Conservation (phyloP, 352 stramenopile genomes). For the Blastocystis sp. region DNA sequence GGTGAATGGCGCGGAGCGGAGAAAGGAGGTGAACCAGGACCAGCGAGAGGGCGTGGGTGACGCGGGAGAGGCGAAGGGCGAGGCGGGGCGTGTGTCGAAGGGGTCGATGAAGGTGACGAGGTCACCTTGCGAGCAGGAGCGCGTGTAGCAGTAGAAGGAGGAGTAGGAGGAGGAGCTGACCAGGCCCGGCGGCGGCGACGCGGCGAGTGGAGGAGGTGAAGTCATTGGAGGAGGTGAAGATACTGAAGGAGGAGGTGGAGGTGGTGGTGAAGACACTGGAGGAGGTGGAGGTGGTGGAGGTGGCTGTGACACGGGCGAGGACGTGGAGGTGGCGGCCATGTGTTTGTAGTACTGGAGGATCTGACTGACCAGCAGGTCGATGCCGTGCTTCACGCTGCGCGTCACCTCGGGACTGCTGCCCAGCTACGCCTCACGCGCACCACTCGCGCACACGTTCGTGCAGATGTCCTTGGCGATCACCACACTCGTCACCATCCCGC, state of each 20-base stretch:
- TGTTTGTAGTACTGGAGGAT: slow-evolving; percentile 1
- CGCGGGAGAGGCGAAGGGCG: not conserved
- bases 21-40: not conserved
- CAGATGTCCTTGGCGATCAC: slow-evolving; percentile 35
- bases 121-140: slow-evolving; percentile 21
- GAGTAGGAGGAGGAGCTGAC: slow-evolving; percentile 2
- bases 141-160: slow-evolving; percentile 38
- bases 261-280: not conserved
- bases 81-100: not conserved
- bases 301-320: not conserved
- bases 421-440: not conserved
- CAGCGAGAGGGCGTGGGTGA: not conserved
- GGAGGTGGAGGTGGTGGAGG: no score
- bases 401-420: not conserved
- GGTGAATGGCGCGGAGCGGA: not conserved
- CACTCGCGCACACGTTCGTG: not conserved
- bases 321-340: not conserved
- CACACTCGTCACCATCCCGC: slow-evolving; percentile 13
- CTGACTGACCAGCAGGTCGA: slow-evolving; percentile 6
- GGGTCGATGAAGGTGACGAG: slow-evolving; percentile 12
- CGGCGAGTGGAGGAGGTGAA: not conserved
- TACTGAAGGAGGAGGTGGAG: not conserved
- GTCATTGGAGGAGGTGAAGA: not conserved
- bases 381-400: not conserved
- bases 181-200: not conserved